Evolutionary conservation across 306 rosid species (phyloP).

Genomic region (Neltuma alba): DNA sequence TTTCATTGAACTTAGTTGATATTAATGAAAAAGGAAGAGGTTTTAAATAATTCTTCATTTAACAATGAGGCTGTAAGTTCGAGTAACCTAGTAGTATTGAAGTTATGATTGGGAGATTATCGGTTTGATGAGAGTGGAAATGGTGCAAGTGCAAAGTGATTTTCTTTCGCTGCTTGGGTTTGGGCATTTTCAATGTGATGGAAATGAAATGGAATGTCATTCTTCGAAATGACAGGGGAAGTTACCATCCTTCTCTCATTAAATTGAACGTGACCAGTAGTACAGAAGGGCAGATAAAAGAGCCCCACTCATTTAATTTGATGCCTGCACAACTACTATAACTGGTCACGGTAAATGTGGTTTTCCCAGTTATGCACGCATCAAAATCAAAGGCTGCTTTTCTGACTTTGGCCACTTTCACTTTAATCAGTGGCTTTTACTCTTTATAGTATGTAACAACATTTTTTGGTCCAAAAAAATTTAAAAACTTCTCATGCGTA

Average conservation of each 20-base stretch:
- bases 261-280: not conserved
- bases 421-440: not conserved
- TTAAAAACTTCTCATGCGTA: not conserved
- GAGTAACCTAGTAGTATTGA: no score
- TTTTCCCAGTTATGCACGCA: no score
- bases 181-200: no score
- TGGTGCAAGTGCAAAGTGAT: not conserved
- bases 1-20: not conserved
- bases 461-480: not conserved
- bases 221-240: not conserved
- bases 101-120: no score
- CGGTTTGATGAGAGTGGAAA: no score
- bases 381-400: not conserved
- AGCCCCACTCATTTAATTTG: not conserved
- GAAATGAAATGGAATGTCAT: not conserved
- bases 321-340: not conserved
- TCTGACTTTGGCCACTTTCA: not conserved
- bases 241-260: not conserved
- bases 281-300: not conserved
- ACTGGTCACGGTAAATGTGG: not conserved
- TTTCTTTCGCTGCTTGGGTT: not conserved
- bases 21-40: not conserved
- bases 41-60: not conserved
- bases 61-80: not conserved
- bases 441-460: not conserved